Conservation (phyloP, 768 basidiomycete genomes). For the Psilocybe cyanescens region DNA sequence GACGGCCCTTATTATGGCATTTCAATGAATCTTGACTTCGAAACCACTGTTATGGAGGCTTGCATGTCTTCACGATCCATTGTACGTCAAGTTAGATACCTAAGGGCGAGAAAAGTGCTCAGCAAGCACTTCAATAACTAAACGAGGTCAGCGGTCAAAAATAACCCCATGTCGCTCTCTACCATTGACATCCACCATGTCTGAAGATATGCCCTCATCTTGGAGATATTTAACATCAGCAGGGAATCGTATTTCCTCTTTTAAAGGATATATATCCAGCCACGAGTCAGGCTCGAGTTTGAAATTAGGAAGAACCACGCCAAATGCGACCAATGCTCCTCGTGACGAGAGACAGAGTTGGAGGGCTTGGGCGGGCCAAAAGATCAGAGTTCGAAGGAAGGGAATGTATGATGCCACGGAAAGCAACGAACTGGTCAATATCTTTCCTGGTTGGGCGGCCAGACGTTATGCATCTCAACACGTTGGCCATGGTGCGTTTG, state of each 20-base stretch:
- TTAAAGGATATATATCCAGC: slow-evolving; percentile 56
- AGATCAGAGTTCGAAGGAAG: slow-evolving; percentile 38
- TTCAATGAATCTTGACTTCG: background rate
- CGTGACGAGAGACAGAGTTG: slow-evolving; percentile 43
- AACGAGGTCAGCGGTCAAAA: slow-evolving; percentile 19
- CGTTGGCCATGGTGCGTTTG: slow-evolving; percentile 10
- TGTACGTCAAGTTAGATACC: background rate
- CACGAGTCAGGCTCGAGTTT: slow-evolving; percentile 34
- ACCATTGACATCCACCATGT: slow-evolving; percentile 30
- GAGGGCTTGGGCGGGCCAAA: slow-evolving; percentile 69
- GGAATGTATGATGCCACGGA: slow-evolving; percentile 15
- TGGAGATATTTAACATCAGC: slow-evolving; percentile 36
- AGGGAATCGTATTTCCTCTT: slow-evolving; percentile 34
- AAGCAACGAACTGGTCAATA: slow-evolving; percentile 26
- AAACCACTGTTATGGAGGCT: background rate
- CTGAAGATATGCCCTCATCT: slow-evolving; percentile 39
- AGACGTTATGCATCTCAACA: slow-evolving; percentile 43
- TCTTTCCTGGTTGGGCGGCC: slow-evolving; percentile 84
- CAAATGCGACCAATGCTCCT: slow-evolving; percentile 17
- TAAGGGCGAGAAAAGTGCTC: background rate
- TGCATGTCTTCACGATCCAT: background rate
- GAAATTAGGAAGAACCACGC: slow-evolving; percentile 23
- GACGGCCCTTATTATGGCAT: background rate
- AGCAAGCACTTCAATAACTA: background rate
- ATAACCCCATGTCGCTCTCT: slow-evolving; percentile 19